A percentile compares a stretch with the other conserved stretches of the same genome.
Evolutionary conservation across 768 basidiomycete genomes (phyloP).

Genomic region (Tylopilus plumbeoviolaceoides): DNA sequence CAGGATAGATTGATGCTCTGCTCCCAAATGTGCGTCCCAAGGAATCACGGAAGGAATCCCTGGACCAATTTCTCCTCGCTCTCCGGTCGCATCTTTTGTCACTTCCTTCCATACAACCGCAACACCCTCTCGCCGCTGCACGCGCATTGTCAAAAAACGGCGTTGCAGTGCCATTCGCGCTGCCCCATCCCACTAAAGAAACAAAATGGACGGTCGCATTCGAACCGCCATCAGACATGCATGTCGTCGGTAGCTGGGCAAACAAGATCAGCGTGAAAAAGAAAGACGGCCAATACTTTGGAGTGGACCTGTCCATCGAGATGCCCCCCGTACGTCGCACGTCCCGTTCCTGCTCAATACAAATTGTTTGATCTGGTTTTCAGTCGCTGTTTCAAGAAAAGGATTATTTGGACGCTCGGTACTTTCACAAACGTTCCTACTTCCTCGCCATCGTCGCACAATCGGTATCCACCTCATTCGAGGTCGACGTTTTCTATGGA

Average conservation of each 20-base stretch:
- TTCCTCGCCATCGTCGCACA: slow-evolving; percentile 80
- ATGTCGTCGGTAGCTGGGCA: slow-evolving; percentile 84
- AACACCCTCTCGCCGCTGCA: slow-evolving; percentile 66
- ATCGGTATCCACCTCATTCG: slow-evolving; percentile 44
- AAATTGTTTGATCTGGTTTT: not conserved
- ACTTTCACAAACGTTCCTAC: slow-evolving; percentile 89
- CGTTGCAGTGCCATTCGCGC: slow-evolving; percentile 62
- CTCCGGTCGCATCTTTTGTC: slow-evolving; percentile 64
- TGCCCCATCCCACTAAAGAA: slow-evolving; percentile 69
- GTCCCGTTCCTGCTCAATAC: not conserved
- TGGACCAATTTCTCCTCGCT: slow-evolving; percentile 64
- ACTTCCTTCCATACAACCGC: slow-evolving; percentile 52
- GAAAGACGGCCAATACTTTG: slow-evolving; percentile 60
- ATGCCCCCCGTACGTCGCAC: slow-evolving; percentile 71
- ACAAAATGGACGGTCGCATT: slow-evolving; percentile 89
- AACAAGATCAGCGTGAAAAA: slow-evolving; percentile 71
- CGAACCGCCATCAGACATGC: slow-evolving; percentile 70
- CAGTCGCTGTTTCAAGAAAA: slow-evolving; percentile 91
- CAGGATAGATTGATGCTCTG: slow-evolving; percentile 67
- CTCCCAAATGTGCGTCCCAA: slow-evolving; percentile 71
- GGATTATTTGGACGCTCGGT: slow-evolving; percentile 84
- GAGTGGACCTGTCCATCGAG: slow-evolving; percentile 77
- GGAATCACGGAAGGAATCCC: slow-evolving; percentile 45
- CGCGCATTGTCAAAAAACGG: slow-evolving; percentile 48
- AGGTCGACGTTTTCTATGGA: slow-evolving; percentile 59